phyloP scores from a whole-genome alignment of 768 basidiomycete genomes.

The Lyophyllum shimeji region DNA sequence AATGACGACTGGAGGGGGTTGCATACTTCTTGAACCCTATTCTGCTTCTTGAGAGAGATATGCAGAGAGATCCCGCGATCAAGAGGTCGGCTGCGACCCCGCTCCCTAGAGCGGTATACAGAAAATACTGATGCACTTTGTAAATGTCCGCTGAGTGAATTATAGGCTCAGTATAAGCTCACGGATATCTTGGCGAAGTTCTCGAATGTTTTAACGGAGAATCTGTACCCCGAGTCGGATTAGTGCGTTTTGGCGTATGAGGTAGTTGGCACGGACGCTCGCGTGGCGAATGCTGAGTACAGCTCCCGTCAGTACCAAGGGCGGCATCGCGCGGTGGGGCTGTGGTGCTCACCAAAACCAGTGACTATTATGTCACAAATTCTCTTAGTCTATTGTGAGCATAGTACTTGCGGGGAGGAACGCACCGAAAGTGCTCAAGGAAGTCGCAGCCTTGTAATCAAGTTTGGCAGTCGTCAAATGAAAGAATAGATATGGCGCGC shows the following conservation, averaged over 20 bases:
- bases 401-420: background rate
- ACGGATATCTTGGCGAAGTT: constrained; percentile 29
- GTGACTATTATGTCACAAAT: constrained; percentile 6
- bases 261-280: constrained; percentile 24
- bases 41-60: constrained; percentile 28
- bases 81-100: constrained; percentile 41
- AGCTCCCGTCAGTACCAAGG: background rate
- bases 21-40: constrained; percentile 28
- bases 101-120: constrained; percentile 30
- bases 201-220: constrained; percentile 22
- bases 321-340: background rate
- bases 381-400: background rate
- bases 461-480: background rate
- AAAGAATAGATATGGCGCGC: background rate
- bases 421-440: constrained; percentile 18
- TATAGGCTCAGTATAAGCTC: background rate
- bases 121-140: constrained; percentile 22
- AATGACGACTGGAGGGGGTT: background rate
- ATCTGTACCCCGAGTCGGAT: constrained; percentile 13
- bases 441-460: constrained; percentile 9
- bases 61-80: constrained; percentile 36
- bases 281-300: constrained; percentile 24
- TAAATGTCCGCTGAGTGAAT: background rate
- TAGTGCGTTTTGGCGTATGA: too few species aligned
- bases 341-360: constrained; percentile 15